A percentile compares a stretch with the other conserved stretches of the same genome.
Evolutionary conservation across 495 filamentous ascomycete species (phyloP).

Genomic region (Neurospora sp.): DNA sequence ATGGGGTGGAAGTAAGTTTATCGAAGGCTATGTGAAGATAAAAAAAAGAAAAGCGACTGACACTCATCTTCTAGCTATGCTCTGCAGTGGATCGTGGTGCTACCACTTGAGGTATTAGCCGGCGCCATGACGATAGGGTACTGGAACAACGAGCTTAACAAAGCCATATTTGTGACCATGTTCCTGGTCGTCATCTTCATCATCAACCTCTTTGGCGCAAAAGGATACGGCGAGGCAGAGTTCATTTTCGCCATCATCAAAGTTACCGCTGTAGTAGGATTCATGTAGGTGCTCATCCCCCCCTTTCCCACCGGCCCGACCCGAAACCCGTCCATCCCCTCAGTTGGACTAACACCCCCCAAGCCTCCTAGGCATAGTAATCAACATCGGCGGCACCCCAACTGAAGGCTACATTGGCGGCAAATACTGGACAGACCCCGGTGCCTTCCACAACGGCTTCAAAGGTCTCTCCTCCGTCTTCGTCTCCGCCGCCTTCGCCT

Average conservation of each 20-base stretch:
- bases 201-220: conserved; percentile 82
- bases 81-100: conserved; percentile 82
- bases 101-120: conserved; percentile 86
- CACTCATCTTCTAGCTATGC: conserved; percentile 53
- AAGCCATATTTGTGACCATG: conserved; percentile 73
- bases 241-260: conserved; percentile 85
- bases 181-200: conserved; percentile 64
- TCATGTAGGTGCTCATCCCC: conserved; percentile 54
- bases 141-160: conserved; percentile 60
- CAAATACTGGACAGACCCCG: conserved; percentile 68
- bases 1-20: conserved; percentile 87
- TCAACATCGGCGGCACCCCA: conserved; percentile 73
- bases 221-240: conserved; percentile 85
- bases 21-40: not conserved
- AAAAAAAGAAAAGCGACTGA: not conserved
- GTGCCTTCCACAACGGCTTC: conserved; percentile 87
- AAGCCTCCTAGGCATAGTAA: conserved; percentile 68
- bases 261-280: conserved; percentile 74
- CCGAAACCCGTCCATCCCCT: not conserved
- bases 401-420: conserved; percentile 73
- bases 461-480: conserved; percentile 91
- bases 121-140: conserved; percentile 82
- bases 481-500: conserved; percentile 87
- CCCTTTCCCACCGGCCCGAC: not conserved
- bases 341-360: conserved; percentile 3